These are phyloP conservation scores for Picochlorum sp. DNA, from an alignment of 139 green algal genomes.

Conservation along the genomic window DNA sequence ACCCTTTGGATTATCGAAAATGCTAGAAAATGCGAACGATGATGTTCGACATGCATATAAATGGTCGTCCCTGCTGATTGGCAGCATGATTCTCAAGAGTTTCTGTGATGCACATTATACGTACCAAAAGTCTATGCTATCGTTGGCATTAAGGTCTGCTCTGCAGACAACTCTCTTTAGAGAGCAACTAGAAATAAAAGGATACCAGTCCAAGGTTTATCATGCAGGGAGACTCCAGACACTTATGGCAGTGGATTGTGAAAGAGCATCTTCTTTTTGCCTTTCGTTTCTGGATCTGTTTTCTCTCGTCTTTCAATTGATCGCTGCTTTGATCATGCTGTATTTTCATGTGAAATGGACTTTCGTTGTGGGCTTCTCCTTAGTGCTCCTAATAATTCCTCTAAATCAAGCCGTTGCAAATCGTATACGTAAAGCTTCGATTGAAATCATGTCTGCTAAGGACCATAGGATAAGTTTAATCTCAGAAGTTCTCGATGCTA, in stretches of 20 bases:
- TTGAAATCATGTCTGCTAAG: constrained; percentile 65
- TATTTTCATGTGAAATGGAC: constrained; percentile 74
- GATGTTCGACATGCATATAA: neutral
- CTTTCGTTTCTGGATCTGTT: constrained; percentile 73
- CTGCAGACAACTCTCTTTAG: constrained; percentile 52
- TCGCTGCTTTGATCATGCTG: constrained; percentile 65
- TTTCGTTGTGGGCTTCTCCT: constrained; percentile 62
- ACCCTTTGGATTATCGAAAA: too few species aligned
- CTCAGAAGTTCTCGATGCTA: constrained; percentile 40
- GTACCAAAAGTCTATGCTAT: constrained; percentile 38
- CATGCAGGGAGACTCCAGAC: constrained; percentile 21
- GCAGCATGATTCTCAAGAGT: constrained; percentile 15
- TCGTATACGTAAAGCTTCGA: constrained; percentile 44
- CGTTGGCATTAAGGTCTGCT: constrained; percentile 39
- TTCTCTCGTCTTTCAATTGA: constrained; percentile 71
- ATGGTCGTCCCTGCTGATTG: neutral
- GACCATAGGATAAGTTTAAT: constrained; percentile 42
- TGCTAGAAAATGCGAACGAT: too few species aligned
- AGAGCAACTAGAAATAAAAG: constrained; percentile 34
- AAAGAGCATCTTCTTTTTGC: constrained; percentile 56
- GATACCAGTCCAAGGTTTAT: neutral
- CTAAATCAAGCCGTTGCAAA: constrained; percentile 62
- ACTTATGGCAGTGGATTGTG: constrained; percentile 62
- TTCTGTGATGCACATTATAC: constrained; percentile 58
- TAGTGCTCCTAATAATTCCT: constrained; percentile 69